Conservation (phyloP, 2,329 filamentous ascomycete species). For the Penicillium brasilianum region DNA sequence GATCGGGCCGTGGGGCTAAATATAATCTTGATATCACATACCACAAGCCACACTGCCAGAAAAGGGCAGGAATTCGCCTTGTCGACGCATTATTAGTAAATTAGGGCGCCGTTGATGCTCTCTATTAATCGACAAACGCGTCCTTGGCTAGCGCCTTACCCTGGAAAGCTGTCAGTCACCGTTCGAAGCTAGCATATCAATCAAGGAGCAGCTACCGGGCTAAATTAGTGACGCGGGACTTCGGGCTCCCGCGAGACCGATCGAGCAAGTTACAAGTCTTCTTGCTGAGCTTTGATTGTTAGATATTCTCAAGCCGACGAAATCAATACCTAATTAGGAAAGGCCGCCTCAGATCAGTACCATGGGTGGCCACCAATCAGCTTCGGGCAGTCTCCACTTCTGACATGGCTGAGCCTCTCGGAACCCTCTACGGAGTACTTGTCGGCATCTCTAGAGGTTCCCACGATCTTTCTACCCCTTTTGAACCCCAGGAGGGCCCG, state of each 20-base stretch:
- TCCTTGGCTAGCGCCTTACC: background rate
- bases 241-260: background rate
- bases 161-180: background rate
- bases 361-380: conserved; percentile 9
- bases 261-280: background rate
- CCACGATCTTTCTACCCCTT: conserved; percentile 26
- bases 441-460: background rate
- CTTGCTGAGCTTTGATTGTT: background rate
- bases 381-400: background rate
- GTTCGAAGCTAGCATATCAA: background rate
- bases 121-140: background rate
- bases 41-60: background rate
- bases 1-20: background rate
- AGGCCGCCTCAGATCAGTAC: conserved; percentile 5
- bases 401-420: conserved; percentile 4
- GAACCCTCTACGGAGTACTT: background rate
- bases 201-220: background rate
- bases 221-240: background rate
- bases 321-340: conserved; percentile 24
- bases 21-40: background rate
- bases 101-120: background rate
- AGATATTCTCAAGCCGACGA: conserved; percentile 7
- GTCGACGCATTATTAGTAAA: background rate
- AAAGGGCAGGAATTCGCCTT: background rate
- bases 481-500: conserved; percentile 1